phyloP scores from a whole-genome alignment of 345 rosid species.

The Ailanthus altissimus region DNA sequence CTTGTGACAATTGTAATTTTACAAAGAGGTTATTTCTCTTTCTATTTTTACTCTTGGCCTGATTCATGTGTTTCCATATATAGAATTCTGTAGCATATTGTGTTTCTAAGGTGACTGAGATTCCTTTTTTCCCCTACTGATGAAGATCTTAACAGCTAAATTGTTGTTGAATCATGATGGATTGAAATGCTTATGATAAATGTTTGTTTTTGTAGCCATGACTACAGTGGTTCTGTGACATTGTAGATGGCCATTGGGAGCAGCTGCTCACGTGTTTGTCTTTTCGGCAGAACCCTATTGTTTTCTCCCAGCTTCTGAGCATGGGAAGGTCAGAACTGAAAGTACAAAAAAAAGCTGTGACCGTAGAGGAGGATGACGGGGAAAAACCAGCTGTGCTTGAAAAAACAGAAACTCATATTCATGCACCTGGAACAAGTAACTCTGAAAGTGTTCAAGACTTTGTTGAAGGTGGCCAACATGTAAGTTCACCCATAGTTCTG shows the following conservation, averaged over 20 bases:
- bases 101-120: background rate
- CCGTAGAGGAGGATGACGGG: conserved; percentile 35
- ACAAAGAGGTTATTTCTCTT: background rate
- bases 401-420: conserved; percentile 48
- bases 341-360: conserved; percentile 43
- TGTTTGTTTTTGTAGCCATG: background rate
- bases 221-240: conserved; percentile 1
- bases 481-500: conserved; percentile 23
- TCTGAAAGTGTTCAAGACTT: conserved; percentile 84
- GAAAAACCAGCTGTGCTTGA: conserved; percentile 41
- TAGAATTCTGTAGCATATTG: background rate
- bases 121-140: background rate
- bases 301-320: conserved; percentile 37
- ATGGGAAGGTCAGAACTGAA: conserved; percentile 42
- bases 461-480: conserved; percentile 77
- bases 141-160: background rate
- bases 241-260: conserved; percentile 88
- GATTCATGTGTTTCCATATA: background rate
- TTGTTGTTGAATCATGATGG: background rate
- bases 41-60: background rate
- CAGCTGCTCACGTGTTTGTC: conserved; percentile 74
- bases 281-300: conserved; percentile 68
- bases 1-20: background rate
- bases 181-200: background rate
- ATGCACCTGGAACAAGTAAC: conserved; percentile 79